Base-by-base conservation (phyloP, 495 filamentous ascomycete genomes). In the Durotheca rogersii region DNA sequence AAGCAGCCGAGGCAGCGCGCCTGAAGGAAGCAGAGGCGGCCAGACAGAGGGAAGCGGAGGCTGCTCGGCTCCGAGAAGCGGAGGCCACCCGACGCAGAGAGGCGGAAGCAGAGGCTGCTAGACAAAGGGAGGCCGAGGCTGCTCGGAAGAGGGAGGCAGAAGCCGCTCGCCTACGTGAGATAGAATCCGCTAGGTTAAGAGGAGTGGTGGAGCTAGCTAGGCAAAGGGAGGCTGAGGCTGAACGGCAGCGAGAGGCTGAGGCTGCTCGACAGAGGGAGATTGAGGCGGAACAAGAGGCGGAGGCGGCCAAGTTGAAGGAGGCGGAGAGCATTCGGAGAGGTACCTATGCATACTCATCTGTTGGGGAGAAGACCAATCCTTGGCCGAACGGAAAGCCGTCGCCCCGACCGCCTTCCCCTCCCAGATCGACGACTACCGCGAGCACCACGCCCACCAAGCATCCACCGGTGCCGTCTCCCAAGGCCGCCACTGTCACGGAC, bases 401-500 rank as follows among this genome's bases (percentile, higher is more conserved):
- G 58, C 56, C 33, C 47, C 60, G 23, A 53, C 61, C 51, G 44
- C 54, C 48, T 41, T 60, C 53, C 40, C 58, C 46, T 32, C 17
- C 47, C 20, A 55, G 47, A 32, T 39, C 60, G 23, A 36, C 23
- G 23, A 27, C 23, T 4, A 4, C 23, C 23, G 7, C 23, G 9
- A 27, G 9, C 4, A 17, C 39, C 17, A 67, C 55, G 38, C 52
- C 66, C 15, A n/a, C 20, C 15, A 78, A 79, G 56, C 79, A 73
- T 33, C 81, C 85, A 31, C 71, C 79, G 36, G 69, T 73, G 30
- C 74, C 85, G 23, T 79, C 80, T 11, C 80, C 85, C 32, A 80
- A 76, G 48, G 83, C 85, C n/a, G 73, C 77, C 17, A 64, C 64
- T 45, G 77, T 80, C n/a, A 81, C 81, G 12, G 82, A 81, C 12